These are phyloP conservation scores for Coniochaeta sp. DNA, from an alignment of 2,329 filamentous ascomycete species.

Conservation along the genomic window DNA sequence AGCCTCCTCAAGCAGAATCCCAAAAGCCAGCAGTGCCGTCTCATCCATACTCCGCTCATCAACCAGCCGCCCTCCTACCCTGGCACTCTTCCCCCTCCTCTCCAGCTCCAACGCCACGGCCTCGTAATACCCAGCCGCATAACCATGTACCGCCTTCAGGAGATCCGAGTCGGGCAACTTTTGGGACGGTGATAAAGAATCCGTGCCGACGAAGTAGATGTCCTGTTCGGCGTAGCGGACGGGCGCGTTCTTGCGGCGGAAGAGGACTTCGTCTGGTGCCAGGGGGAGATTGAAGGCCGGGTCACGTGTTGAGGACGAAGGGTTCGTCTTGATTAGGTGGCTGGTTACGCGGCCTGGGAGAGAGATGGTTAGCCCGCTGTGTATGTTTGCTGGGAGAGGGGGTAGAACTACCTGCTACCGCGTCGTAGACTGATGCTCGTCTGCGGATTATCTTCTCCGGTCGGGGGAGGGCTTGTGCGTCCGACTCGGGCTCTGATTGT, in stretches of 20 bases:
- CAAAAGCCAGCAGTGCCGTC: constrained; percentile 68
- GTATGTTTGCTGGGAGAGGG: neutral
- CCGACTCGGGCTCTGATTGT: neutral
- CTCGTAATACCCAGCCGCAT: constrained; percentile 61
- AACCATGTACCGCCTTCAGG: constrained; percentile 61
- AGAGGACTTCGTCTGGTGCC: constrained; percentile 65
- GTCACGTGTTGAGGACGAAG: too few relatives aligned
- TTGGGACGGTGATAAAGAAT: constrained; percentile 42
- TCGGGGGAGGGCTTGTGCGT: neutral
- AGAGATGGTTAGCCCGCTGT: neutral
- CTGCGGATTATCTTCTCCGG: neutral
- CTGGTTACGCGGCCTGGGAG: constrained; percentile 13
- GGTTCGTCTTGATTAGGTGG: constrained; percentile 11
- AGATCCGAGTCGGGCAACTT: constrained; percentile 62
- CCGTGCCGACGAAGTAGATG: constrained; percentile 57
- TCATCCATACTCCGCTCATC: constrained; percentile 66
- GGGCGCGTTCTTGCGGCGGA: constrained; percentile 57
- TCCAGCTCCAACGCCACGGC: constrained; percentile 20
- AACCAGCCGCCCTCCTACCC: constrained; percentile 21
- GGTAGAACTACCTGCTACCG: neutral
- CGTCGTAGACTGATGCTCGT: neutral
- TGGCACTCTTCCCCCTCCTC: neutral
- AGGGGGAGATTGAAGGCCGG: constrained; percentile 29
- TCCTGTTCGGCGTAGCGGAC: constrained; percentile 63
- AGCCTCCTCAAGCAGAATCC: constrained; percentile 68